Conservation (phyloP, 1,284 basidiomycete species). For the Takashimella tepidaria region DNA sequence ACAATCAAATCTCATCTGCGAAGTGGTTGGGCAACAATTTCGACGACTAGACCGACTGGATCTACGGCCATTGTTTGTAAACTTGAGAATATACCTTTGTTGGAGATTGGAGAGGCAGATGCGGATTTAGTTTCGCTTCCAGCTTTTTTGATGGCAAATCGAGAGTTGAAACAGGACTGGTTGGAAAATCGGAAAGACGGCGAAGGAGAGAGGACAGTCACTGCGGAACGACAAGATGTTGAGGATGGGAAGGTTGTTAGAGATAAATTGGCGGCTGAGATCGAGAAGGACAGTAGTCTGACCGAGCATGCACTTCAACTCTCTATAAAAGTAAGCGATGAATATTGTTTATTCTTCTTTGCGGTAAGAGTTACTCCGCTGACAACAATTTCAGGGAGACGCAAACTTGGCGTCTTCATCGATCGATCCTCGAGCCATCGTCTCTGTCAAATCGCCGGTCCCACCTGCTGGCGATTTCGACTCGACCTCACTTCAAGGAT, state of each 20-base stretch:
- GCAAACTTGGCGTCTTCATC: neutral
- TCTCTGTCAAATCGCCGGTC: conserved; percentile 15
- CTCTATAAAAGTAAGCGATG: too few relatives aligned
- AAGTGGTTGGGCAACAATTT: conserved; percentile 84
- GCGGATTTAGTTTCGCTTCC: conserved; percentile 67
- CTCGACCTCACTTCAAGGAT: conserved; percentile 43
- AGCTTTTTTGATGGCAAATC: conserved; percentile 67
- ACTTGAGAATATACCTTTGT: conserved; percentile 81
- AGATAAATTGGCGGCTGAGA: neutral
- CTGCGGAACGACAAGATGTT: neutral
- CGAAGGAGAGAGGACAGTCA: neutral
- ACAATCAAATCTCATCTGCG: conserved; percentile 71
- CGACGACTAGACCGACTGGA: conserved; percentile 83
- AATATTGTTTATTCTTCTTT: too few relatives aligned
- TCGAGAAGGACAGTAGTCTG: neutral
- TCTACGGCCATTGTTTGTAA: conserved; percentile 78
- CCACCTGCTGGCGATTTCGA: neutral
- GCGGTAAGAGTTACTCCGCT: neutral
- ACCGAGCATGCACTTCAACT: too few relatives aligned
- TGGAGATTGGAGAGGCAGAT: conserved; percentile 72
- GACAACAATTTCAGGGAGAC: neutral
- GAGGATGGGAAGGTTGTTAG: neutral
- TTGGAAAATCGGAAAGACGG: conserved; percentile 3
- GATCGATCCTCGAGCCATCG: conserved; percentile 7
- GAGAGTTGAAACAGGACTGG: conserved; percentile 45